These are phyloP conservation scores for Cucurbita moschata DNA, from an alignment of 306 rosid species.

Conservation along the genomic window DNA sequence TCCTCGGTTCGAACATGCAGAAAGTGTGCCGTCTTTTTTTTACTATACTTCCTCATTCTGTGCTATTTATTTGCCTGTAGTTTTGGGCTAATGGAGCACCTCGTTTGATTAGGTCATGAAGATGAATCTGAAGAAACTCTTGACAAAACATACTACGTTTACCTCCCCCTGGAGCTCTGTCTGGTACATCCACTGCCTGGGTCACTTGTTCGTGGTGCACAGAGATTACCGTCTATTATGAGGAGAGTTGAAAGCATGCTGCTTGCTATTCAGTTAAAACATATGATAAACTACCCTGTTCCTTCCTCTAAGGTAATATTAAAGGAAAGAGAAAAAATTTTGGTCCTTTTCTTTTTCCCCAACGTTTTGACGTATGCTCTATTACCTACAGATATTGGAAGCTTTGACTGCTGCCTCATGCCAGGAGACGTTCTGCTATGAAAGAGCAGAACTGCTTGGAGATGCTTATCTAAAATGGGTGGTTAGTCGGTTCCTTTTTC, in stretches of 20 bases:
- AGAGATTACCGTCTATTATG: constrained; percentile 95
- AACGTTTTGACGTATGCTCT: not conserved
- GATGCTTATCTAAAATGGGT: constrained; percentile 98
- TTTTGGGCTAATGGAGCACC: constrained; percentile 11
- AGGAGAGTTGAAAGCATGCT: constrained; percentile 98
- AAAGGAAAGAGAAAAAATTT: not conserved
- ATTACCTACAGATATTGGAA: constrained; percentile 65
- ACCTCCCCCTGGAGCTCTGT: constrained; percentile 92
- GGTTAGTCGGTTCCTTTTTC: constrained; percentile 88
- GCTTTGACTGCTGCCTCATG: constrained; percentile 99
- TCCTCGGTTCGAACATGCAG: constrained; percentile 83
- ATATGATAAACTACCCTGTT: constrained; percentile 54
- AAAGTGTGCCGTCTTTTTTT: constrained; percentile 36
- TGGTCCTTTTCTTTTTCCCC: not conserved
- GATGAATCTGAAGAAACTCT: constrained; percentile 69
- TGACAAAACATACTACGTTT: constrained; percentile 90
- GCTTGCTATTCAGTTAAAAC: constrained; percentile 75
- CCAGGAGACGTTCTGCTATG: constrained; percentile 98
- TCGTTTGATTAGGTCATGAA: constrained; percentile 34
- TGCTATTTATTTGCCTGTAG: not conserved
- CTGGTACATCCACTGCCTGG: constrained; percentile 88
- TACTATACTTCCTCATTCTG: constrained; percentile 2
- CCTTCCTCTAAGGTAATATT: constrained; percentile 53
- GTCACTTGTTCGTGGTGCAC: constrained; percentile 95
- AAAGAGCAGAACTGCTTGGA: constrained; percentile 99